These are phyloP conservation scores for Neofusicoccum sp. DNA, from an alignment of 2,329 filamentous ascomycete genomes.

Conservation along the genomic window DNA sequence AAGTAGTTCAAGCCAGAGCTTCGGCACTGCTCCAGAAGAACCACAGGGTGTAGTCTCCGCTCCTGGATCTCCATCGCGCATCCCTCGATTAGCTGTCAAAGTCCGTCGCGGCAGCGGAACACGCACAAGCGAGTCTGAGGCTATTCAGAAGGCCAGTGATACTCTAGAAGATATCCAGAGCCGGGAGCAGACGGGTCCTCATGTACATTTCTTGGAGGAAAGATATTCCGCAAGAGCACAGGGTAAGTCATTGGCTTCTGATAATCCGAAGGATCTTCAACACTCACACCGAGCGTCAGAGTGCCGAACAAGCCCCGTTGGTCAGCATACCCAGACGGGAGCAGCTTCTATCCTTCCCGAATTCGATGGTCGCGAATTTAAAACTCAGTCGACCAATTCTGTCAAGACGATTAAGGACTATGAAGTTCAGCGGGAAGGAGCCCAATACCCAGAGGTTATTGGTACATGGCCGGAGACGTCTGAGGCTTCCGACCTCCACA, in stretches of 20 bases:
- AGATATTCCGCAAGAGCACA: too few relatives aligned
- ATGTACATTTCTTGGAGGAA: not conserved
- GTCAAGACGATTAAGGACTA: not conserved
- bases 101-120: not conserved
- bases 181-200: not conserved
- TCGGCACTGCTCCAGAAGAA: not conserved
- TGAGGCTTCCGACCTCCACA: too few relatives aligned
- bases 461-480: not conserved
- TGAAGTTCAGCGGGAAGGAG: not conserved
- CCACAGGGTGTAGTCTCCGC: not conserved
- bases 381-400: not conserved
- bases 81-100: not conserved
- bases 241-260: not conserved
- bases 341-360: too few relatives aligned
- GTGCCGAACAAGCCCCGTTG: not conserved
- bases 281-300: not conserved
- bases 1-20: constrained; percentile 2
- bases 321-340: not conserved
- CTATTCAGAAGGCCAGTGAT: not conserved
- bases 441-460: not conserved
- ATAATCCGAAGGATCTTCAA: not conserved
- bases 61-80: constrained; percentile 9
- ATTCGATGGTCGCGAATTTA: not conserved
- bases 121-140: not conserved
- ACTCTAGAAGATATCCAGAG: not conserved